Conservation (phyloP, 257 asterid genomes). For the Lavandula angustifolia region DNA sequence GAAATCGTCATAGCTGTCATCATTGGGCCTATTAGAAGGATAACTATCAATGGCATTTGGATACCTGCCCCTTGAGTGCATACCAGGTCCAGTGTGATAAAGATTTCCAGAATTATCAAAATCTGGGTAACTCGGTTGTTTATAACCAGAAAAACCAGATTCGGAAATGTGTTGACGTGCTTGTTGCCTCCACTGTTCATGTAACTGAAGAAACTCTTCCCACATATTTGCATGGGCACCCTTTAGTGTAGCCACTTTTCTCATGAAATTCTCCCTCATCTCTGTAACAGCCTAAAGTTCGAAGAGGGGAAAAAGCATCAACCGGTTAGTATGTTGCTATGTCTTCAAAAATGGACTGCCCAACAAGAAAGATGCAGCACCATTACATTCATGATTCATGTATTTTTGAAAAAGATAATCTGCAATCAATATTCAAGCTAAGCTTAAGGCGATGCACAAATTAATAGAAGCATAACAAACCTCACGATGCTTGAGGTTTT, state of each 20-base stretch:
- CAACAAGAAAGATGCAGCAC: constrained; percentile 11
- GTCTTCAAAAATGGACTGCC: constrained; percentile 20
- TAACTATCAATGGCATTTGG: constrained; percentile 60
- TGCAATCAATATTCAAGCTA: constrained; percentile 7
- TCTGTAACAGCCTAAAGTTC: constrained; percentile 61
- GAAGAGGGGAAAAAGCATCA: constrained; percentile 24
- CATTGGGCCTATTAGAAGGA: constrained; percentile 71
- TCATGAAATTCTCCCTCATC: constrained; percentile 67
- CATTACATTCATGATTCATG: background rate
- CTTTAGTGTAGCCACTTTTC: constrained; percentile 58
- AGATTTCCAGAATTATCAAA: constrained; percentile 50
- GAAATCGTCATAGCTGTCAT: constrained; percentile 56
- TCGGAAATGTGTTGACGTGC: constrained; percentile 48
- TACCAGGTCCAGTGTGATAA: constrained; percentile 57
- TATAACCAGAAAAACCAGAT: constrained; percentile 60
- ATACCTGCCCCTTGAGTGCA: constrained; percentile 64
- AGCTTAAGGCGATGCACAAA: constrained; percentile 14
- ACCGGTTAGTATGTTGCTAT: constrained; percentile 14
- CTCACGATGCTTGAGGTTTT: constrained; percentile 88
- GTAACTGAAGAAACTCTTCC: constrained; percentile 80
- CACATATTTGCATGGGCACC: constrained; percentile 71
- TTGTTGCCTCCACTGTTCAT: constrained; percentile 68
- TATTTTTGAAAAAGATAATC: background rate
- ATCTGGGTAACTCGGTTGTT: constrained; percentile 51
- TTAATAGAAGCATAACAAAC: constrained; percentile 40